A percentile compares a stretch with the other conserved stretches of the same genome.
Evolutionary conservation across 768 basidiomycete species (phyloP).

Genomic region (Boletus pseudo-olivaceus): DNA sequence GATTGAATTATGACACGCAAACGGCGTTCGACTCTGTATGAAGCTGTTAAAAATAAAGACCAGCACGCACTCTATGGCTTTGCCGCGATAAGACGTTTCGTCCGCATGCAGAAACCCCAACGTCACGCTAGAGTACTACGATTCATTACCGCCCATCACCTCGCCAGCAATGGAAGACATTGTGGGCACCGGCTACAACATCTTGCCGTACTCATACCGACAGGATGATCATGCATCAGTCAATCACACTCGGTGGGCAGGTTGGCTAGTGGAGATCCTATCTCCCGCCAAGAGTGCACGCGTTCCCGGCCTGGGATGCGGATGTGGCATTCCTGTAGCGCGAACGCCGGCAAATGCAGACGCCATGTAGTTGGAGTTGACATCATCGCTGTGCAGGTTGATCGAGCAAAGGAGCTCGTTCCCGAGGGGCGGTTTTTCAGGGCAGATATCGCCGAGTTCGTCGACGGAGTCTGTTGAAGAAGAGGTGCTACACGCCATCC

Average conservation of each 20-base stretch:
- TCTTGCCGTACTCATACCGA: slow-evolving; percentile 1
- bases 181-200: slow-evolving; percentile 1
- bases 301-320: slow-evolving; percentile 7
- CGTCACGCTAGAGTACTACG: not conserved
- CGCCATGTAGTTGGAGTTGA: slow-evolving; percentile 4
- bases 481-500: not conserved
- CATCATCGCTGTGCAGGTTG: slow-evolving; percentile 7
- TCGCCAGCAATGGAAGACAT: slow-evolving; percentile 8
- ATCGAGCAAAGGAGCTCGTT: slow-evolving; percentile 7
- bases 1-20: not conserved
- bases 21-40: slow-evolving; percentile 3
- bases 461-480: not conserved
- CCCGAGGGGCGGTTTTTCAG: slow-evolving; percentile 1
- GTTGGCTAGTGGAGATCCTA: not conserved
- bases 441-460: slow-evolving; percentile 5
- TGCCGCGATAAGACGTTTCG: slow-evolving; percentile 6
- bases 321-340: slow-evolving; percentile 6
- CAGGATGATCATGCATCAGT: not conserved
- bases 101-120: not conserved
- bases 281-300: not conserved
- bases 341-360: slow-evolving; percentile 2
- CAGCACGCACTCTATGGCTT: not conserved
- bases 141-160: slow-evolving; percentile 23
- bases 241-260: slow-evolving; percentile 1
- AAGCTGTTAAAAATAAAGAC: not conserved